Evolutionary conservation across 2,329 filamentous ascomycete species (phyloP), one percentile per base, ranked within the genome.

Genomic region (Verticillium klebahnii): DNA sequence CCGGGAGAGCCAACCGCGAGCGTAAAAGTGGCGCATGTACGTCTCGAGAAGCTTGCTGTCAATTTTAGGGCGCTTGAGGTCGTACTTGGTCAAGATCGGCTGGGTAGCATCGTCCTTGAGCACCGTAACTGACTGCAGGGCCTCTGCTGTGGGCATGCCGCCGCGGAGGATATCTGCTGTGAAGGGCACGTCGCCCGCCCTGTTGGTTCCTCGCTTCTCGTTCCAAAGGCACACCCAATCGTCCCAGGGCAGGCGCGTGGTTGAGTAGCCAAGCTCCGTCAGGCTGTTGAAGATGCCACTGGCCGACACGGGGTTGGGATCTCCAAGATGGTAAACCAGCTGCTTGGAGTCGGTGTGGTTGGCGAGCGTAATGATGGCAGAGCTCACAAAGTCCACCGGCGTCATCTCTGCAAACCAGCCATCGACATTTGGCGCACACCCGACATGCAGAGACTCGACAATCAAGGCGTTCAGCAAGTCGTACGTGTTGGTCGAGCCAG

Each of bases 391-490:
- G 73, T 94, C 90, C 15, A 92, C 91, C 0, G 91, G 90, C 0
- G 91, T 93, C 90, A 93, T 93, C 75, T 94, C 91, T 1, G 89
- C 85, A 58, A 88, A 85, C 91, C 91, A 94, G 52, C 87, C 87
- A 58, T 89, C 82, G 4, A 93, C 86, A 60, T 90, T 82, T 0
- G 91, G 90, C 1, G 85, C 85, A 66, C 85, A 84, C 6, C 90
- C 90, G 3, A 93, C 80, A 59, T 89, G 86, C 40, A 93, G 81
- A 0, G 90, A 93, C 71, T 93, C 91, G 1, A 93, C 88, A 31
- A 93, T 82, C 61, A 94, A 73, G 0, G 91, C 90, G 59, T 89
- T 91, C 56, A 94, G 78, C 23, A 94, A 76, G 80, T 94, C 91
- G 78, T 88, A 93, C 0, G 89, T 86, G 68, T 94, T 94, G 0